Evolutionary conservation across 768 basidiomycete species (phyloP).

Genomic region (Leccinum rimulosum): DNA sequence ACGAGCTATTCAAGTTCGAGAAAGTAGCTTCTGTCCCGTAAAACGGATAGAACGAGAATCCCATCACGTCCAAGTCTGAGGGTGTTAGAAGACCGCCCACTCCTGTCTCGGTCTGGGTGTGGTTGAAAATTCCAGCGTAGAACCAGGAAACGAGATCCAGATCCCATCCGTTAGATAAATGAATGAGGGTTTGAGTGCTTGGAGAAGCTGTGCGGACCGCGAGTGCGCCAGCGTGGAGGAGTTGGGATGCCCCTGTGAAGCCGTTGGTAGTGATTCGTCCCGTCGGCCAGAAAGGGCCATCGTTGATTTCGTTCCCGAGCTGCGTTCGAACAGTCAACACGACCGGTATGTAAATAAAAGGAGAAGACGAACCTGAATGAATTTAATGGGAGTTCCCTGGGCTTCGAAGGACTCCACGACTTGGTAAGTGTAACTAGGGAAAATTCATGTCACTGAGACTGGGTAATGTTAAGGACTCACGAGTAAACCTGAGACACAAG

Average conservation of each 20-base stretch:
- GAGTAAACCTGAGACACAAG: slow-evolving; percentile 4
- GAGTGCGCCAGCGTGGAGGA: slow-evolving; percentile 36
- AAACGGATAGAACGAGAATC: slow-evolving; percentile 10
- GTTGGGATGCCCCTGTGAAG: slow-evolving; percentile 14
- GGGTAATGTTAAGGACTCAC: background rate
- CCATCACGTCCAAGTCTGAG: slow-evolving; percentile 11
- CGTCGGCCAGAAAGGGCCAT: slow-evolving; percentile 7
- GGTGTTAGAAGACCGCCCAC: slow-evolving; percentile 3
- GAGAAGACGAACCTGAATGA: slow-evolving; percentile 9
- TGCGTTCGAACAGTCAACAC: background rate
- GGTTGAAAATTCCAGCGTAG: slow-evolving; percentile 3
- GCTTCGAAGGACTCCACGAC: slow-evolving; percentile 6
- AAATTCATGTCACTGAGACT: background rate
- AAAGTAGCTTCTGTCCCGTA: slow-evolving; percentile 9
- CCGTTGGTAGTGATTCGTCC: slow-evolving; percentile 7
- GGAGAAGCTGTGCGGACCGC: slow-evolving; percentile 9
- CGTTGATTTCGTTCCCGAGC: slow-evolving; percentile 15
- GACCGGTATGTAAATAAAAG: background rate
- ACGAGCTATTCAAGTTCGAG: slow-evolving; percentile 3
- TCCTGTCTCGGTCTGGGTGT: background rate
- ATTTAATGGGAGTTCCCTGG: slow-evolving; percentile 9
- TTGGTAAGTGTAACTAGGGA: slow-evolving; percentile 8
- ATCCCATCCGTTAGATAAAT: slow-evolving; percentile 13
- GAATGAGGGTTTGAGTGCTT: slow-evolving; percentile 5
- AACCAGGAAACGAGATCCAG: slow-evolving; percentile 4